Conservation (phyloP, 2,329 filamentous ascomycete species). For the Podosphaera fusca region DNA sequence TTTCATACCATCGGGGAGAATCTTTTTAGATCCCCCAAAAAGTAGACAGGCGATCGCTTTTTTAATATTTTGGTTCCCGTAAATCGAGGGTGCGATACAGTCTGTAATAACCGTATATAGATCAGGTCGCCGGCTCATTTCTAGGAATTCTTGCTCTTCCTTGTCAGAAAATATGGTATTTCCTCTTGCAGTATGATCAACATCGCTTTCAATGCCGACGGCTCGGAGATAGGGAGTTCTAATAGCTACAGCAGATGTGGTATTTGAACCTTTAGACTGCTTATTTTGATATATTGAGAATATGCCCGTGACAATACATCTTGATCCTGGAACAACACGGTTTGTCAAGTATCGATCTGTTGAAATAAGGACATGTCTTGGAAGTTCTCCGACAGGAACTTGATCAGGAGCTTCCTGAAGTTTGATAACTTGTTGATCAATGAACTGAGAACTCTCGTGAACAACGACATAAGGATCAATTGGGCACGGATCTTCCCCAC, state of each 20-base stretch:
- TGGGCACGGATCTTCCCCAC: constrained; percentile 61
- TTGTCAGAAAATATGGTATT: constrained; percentile 71
- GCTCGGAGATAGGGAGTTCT: constrained; percentile 85
- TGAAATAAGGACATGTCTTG: constrained; percentile 81
- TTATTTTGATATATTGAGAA: constrained; percentile 97
- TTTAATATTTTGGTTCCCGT: constrained; percentile 89
- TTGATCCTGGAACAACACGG: constrained; percentile 77
- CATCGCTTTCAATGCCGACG: constrained; percentile 74
- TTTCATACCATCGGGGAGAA: constrained; percentile 91
- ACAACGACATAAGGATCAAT: constrained; percentile 90
- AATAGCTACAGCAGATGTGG: constrained; percentile 70
- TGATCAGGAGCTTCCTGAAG: constrained; percentile 94
- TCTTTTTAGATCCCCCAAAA: constrained; percentile 91
- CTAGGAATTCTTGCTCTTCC: constrained; percentile 86
- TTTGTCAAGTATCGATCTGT: constrained; percentile 95
- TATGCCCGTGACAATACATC: constrained; percentile 88
- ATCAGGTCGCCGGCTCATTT: constrained; percentile 74
- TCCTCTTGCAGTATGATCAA: constrained; percentile 75
- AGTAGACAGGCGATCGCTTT: constrained; percentile 88
- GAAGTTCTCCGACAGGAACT: constrained; percentile 87
- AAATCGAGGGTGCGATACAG: constrained; percentile 93
- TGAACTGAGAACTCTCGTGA: constrained; percentile 83
- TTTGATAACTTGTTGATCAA: constrained; percentile 96
- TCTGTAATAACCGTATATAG: constrained; percentile 78
- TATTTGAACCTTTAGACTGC: constrained; percentile 50